Evolutionary conservation across 2,329 filamentous ascomycete genomes (phyloP).

Genomic region (Cladosporium oxysporum): DNA sequence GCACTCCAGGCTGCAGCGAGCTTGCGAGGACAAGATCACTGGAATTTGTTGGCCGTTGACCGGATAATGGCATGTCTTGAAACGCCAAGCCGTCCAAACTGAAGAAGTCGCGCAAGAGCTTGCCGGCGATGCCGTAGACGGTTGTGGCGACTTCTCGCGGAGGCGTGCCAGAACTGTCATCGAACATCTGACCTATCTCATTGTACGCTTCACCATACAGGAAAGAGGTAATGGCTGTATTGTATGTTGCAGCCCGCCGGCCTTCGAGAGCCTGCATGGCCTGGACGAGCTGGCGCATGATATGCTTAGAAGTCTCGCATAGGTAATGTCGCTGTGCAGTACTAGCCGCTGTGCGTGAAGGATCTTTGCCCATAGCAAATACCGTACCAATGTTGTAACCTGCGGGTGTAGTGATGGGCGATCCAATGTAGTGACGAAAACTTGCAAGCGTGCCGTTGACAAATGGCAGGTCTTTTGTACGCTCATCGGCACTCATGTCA

Average conservation of each 20-base stretch:
- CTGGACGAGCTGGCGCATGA: conserved; percentile 14
- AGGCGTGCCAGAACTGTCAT: background rate
- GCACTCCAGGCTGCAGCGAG: background rate
- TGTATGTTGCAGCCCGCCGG: background rate
- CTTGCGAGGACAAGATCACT: background rate
- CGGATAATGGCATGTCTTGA: background rate
- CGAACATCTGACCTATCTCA: background rate
- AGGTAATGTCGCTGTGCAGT: background rate
- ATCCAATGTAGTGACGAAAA: background rate
- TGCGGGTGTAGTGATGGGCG: background rate
- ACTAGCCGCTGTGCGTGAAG: background rate
- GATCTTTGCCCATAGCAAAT: background rate
- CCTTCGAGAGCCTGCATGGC: conserved; percentile 15
- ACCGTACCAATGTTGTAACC: background rate
- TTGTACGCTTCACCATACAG: background rate
- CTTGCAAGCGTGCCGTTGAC: background rate
- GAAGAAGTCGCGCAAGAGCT: background rate
- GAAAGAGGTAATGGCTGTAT: conserved; percentile 2
- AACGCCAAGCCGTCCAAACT: background rate
- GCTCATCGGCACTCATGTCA: background rate
- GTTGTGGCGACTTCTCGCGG: background rate
- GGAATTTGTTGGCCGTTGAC: background rate
- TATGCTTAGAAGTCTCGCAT: background rate
- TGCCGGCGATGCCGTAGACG: background rate
- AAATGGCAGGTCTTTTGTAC: background rate